phyloP scores from a whole-genome alignment of 2,329 filamentous ascomycete genomes.

The Beauveria medogensis region DNA sequence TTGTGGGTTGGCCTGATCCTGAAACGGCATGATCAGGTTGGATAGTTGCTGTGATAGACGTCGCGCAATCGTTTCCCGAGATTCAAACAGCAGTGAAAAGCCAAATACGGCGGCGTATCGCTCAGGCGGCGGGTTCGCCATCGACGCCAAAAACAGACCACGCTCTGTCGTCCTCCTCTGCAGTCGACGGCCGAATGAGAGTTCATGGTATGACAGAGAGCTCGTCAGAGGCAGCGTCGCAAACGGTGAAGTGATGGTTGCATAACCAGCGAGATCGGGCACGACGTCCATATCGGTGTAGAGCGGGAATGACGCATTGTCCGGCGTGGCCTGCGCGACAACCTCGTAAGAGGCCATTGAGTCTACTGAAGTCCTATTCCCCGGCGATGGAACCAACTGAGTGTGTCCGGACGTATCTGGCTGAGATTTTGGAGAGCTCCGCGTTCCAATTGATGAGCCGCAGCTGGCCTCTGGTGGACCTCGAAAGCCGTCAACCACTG shows the following conservation, averaged over 20 bases:
- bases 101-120: slow-evolving; percentile 54
- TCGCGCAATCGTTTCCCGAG: slow-evolving; percentile 37
- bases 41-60: slow-evolving; percentile 29
- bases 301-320: slow-evolving; percentile 47
- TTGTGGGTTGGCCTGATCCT: background rate
- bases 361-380: slow-evolving; percentile 5
- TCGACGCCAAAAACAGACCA: slow-evolving; percentile 49
- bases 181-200: slow-evolving; percentile 61
- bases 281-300: slow-evolving; percentile 20
- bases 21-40: slow-evolving; percentile 14
- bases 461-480: background rate
- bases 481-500: background rate
- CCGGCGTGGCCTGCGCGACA: slow-evolving; percentile 40
- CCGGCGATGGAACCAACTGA: background rate
- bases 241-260: slow-evolving; percentile 17
- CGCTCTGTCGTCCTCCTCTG: slow-evolving; percentile 58
- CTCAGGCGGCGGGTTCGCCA: slow-evolving; percentile 38
- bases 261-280: slow-evolving; percentile 2
- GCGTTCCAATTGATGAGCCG: background rate
- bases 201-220: slow-evolving; percentile 56
- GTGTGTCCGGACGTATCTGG: slow-evolving; percentile 7
- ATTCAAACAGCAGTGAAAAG: slow-evolving; percentile 57
- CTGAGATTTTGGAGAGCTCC: slow-evolving; percentile 3
- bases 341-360: slow-evolving; percentile 33
- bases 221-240: slow-evolving; percentile 34